Evolutionary conservation across 148 eudicot species (phyloP), one percentile per base, ranked within the genome.

Genomic region (Vaccinium corymbosum): DNA sequence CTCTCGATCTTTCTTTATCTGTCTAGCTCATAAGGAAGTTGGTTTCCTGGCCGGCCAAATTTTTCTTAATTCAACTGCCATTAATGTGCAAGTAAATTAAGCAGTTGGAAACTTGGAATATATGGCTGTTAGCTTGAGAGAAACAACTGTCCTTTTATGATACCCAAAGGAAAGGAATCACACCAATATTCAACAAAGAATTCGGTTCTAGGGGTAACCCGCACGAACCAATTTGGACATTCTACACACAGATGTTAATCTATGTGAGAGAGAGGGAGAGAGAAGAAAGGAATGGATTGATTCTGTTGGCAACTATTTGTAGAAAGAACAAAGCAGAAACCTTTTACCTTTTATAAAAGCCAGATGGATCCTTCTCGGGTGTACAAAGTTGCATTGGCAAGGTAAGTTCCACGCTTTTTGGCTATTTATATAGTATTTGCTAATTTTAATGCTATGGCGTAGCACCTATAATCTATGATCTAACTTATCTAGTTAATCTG

Each of bases 201-300:
- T 59, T 42, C 53, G 88, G 86, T 90, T 83, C 77, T 29, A 81
- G 52, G 61, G 78, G 78, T 84, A 84, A 85, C n/a, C 84, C 82
- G 68, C 83, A 83, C 62, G 68, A 64, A 76, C 52, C 55, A 55
- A 38, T 35, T 71, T 71, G 27, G 25, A 29, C 20, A 6, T 19
- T 50, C 11, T n/a, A 38, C 78, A 71, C 66, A 64, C 22, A 27
- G 12, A 22, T 49, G 13, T 46, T 50, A n/a, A 53, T 42, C 46
- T 3, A 3, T 42, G 17, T 14, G 57, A 55, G 57, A 55, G n/a
- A 19, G n/a, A 57, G 59, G 55, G 81, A 80, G 82, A 81, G 78
- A 50, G 84, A 90, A 88, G 93, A 49, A 84, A 90, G 80, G 94
- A 86, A 92, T 88, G 35, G 52, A 78, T 84, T 85, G 75, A 82